Conservation (phyloP, 169 alveolate genomes). For the Plasmodium chabaudi region DNA sequence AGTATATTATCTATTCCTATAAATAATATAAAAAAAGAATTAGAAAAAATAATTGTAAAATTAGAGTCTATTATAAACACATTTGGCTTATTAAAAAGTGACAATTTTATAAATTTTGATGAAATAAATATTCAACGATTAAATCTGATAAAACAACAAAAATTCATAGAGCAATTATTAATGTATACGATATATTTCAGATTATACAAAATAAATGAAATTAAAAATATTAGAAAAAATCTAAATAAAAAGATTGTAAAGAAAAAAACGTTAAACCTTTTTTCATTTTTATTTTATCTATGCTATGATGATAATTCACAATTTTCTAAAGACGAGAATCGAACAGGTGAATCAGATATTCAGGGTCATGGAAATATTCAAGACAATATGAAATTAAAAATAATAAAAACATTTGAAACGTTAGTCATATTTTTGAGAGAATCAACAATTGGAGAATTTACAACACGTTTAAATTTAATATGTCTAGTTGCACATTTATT, state of each 20-base stretch:
- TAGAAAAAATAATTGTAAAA: slow-evolving; percentile 45
- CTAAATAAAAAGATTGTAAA: slow-evolving; percentile 54
- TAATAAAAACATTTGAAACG: slow-evolving; percentile 65
- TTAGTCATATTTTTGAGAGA: slow-evolving; percentile 56
- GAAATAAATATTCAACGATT: slow-evolving; percentile 23
- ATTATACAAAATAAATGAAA: slow-evolving; percentile 30
- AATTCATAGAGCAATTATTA: slow-evolving; percentile 20
- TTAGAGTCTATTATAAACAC: slow-evolving; percentile 31
- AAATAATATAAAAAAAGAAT: slow-evolving; percentile 27
- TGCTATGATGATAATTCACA: slow-evolving; percentile 22
- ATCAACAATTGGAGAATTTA: slow-evolving; percentile 56
- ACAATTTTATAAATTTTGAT: slow-evolving; percentile 41
- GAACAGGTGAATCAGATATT: not conserved
- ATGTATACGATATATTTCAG: slow-evolving; percentile 63
- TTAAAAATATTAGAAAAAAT: slow-evolving; percentile 55
- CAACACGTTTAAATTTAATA: slow-evolving; percentile 55
- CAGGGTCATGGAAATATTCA: not conserved
- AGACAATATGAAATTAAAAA: not conserved
- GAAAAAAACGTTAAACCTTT: slow-evolving; percentile 44
- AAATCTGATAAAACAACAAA: slow-evolving; percentile 4
- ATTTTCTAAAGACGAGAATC: not conserved
- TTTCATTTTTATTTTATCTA: slow-evolving; percentile 63
- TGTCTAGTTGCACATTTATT: slow-evolving; percentile 33
- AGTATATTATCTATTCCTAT: slow-evolving; percentile 32
- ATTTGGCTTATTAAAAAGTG: slow-evolving; percentile 19